Conservation (phyloP, 2,329 filamentous ascomycete genomes). For the Talaromyces sp. region DNA sequence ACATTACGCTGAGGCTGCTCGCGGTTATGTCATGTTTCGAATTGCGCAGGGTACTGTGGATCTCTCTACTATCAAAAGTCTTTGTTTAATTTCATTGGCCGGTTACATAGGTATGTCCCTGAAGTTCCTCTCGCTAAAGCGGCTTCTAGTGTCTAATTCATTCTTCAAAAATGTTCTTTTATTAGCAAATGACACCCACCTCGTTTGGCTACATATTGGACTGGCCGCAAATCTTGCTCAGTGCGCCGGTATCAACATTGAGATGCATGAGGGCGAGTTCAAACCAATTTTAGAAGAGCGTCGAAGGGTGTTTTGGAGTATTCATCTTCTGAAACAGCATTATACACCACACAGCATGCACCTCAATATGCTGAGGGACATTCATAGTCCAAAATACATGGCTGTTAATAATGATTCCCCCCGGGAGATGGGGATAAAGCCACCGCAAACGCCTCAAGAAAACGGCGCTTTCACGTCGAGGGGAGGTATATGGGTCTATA, state of each 20-base stretch:
- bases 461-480: slow-evolving; percentile 43
- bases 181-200: slow-evolving; percentile 51
- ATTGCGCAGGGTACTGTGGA: slow-evolving; percentile 55
- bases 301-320: slow-evolving; percentile 55
- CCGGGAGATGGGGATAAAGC: slow-evolving; percentile 35
- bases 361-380: slow-evolving; percentile 46
- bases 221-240: slow-evolving; percentile 54
- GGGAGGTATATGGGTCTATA: slow-evolving; percentile 56
- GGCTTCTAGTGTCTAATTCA: slow-evolving; percentile 5
- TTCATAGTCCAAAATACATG: slow-evolving; percentile 38
- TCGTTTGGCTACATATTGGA: slow-evolving; percentile 55
- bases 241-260: slow-evolving; percentile 52
- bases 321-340: slow-evolving; percentile 54
- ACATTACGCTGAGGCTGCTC: slow-evolving; percentile 43
- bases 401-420: slow-evolving; percentile 20
- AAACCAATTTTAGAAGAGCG: slow-evolving; percentile 46
- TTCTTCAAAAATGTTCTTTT: too few relatives aligned
- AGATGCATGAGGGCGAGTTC: slow-evolving; percentile 39
- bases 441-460: slow-evolving; percentile 50
- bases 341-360: slow-evolving; percentile 52
- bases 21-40: slow-evolving; percentile 45
- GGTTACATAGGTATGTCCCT: slow-evolving; percentile 49
- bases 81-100: slow-evolving; percentile 54
- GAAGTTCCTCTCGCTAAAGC: accelerated
- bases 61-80: slow-evolving; percentile 52